Evolutionary conservation across 2,329 filamentous ascomycete genomes (phyloP), one percentile per base, ranked within the genome.

Genomic region (Colletotrichum noveboracense): DNA sequence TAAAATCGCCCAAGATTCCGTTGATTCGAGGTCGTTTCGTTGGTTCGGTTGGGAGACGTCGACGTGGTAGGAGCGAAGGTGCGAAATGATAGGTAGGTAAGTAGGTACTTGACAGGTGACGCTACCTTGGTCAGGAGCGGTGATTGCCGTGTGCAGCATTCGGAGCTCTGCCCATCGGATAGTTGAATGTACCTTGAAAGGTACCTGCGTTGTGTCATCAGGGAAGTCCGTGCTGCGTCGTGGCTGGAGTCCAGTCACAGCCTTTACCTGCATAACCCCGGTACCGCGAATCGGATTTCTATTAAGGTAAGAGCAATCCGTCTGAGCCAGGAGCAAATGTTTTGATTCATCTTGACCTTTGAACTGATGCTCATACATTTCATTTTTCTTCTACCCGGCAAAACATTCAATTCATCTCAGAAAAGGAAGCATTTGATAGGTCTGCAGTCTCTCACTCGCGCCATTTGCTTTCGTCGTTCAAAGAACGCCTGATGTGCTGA

Each of bases 81-180:
- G 7, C 14, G 28, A 61, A 70, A 32, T n/a, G 14, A 55, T 14
- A 61, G 34, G 34, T 43, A 75, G 71, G 43, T 32, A 28, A 56
- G 38, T 38, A 55, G 21, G 52, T 58, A 38, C 30, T 58, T 56
- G 48, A n/a, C 28, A 68, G 21, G 66, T 68, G 55, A 26, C 21
- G 69, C 62, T 75, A 72, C 73, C 58, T 76, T 64, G 70, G 43
- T 65, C 48, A 60, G 70, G 62, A 43, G 43, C 70, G 64, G 70
- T 73, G 73, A 62, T 75, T 75, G 70, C 73, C 73, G 73, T 66
- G 30, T 55, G 36, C 69, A 75, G 58, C 55, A 56, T 18, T 18
- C 52, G 16, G 66, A 67, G 69, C 62, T 67, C 61, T 67, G 32
- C 34, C 24, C 26, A 43, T 73, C 73, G 73, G 73, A 72, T 75